A percentile compares a stretch with the other conserved stretches of the same genome.
Conservation (phyloP, 768 basidiomycete species). For the Suillus americanus region DNA sequence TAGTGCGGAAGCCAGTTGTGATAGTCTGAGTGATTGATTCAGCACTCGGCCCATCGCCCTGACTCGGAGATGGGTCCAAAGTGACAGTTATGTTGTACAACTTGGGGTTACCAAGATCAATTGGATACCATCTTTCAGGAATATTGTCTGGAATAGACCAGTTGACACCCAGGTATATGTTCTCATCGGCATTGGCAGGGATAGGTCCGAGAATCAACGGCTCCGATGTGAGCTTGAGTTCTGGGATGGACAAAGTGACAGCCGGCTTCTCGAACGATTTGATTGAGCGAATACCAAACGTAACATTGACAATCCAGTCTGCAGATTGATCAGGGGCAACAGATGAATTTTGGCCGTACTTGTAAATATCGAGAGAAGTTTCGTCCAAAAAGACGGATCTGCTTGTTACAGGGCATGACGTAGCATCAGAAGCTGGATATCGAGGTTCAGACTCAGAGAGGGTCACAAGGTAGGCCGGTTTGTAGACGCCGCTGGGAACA, state of each 20-base stretch:
- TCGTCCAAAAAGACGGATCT: conserved; percentile 49
- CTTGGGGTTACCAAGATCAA: conserved; percentile 54
- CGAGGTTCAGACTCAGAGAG: conserved; percentile 27
- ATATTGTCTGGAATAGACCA: conserved; percentile 47
- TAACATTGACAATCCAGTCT: conserved; percentile 57
- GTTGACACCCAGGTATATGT: conserved; percentile 41
- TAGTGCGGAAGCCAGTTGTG: conserved; percentile 59
- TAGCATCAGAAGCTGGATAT: conserved; percentile 23
- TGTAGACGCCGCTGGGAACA: conserved; percentile 53
- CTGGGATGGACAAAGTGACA: conserved; percentile 45
- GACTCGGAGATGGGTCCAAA: conserved; percentile 28
- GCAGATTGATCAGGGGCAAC: conserved; percentile 45
- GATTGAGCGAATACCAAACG: conserved; percentile 47
- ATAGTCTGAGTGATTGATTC: conserved; percentile 38
- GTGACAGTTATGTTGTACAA: conserved; percentile 51
- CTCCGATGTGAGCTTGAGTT: conserved; percentile 41
- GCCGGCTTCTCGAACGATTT: conserved; percentile 32
- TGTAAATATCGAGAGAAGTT: conserved; percentile 54
- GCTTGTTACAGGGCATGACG: conserved; percentile 20
- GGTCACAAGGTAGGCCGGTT: conserved; percentile 53
- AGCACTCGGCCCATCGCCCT: conserved; percentile 10
- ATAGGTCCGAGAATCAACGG: conserved; percentile 22
- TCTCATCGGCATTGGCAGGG: conserved; percentile 22
- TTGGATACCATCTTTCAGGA: conserved; percentile 54
- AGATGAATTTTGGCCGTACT: conserved; percentile 47